phyloP scores from a whole-genome alignment of 768 basidiomycete genomes.

The Asterophora parasitica region DNA sequence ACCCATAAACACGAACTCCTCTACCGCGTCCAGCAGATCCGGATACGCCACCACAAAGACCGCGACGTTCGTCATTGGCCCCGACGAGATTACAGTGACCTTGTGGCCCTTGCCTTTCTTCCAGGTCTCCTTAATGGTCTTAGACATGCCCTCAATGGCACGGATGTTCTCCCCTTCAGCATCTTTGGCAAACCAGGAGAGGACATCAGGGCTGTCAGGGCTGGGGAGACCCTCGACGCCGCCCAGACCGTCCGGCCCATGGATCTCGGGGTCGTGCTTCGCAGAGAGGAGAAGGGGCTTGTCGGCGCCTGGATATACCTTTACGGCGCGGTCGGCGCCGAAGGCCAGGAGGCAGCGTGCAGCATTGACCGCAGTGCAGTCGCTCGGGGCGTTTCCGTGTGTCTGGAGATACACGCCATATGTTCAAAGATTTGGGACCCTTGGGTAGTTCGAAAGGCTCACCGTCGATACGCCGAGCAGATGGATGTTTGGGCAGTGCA shows the following conservation, averaged over 20 bases:
- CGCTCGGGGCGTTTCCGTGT: conserved; percentile 70
- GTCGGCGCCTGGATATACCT: conserved; percentile 64
- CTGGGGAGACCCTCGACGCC: conserved; percentile 76
- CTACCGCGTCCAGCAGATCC: conserved; percentile 48
- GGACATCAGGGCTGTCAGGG: conserved; percentile 43
- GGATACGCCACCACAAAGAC: conserved; percentile 57
- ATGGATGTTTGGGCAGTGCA: conserved; percentile 58
- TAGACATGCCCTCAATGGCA: conserved; percentile 69
- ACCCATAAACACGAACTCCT: conserved; percentile 84
- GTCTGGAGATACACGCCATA: conserved; percentile 39
- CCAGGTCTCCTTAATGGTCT: conserved; percentile 50
- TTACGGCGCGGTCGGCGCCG: conserved; percentile 51
- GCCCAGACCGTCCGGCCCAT: conserved; percentile 77
- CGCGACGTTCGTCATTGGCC: conserved; percentile 83
- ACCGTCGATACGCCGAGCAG: conserved; percentile 86
- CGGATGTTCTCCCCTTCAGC: conserved; percentile 37
- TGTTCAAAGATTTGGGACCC: neutral
- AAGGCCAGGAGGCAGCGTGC: conserved; percentile 75
- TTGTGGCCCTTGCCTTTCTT: conserved; percentile 53
- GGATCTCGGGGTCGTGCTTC: conserved; percentile 72
- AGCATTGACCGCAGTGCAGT: conserved; percentile 67
- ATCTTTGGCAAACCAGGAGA: conserved; percentile 41
- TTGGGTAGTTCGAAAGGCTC: conserved; percentile 11
- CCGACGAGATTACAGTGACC: conserved; percentile 68
- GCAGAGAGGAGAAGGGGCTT: conserved; percentile 63